phyloP scores from a whole-genome alignment of 2,329 filamentous ascomycete species.

The Pezicula radicicola region DNA sequence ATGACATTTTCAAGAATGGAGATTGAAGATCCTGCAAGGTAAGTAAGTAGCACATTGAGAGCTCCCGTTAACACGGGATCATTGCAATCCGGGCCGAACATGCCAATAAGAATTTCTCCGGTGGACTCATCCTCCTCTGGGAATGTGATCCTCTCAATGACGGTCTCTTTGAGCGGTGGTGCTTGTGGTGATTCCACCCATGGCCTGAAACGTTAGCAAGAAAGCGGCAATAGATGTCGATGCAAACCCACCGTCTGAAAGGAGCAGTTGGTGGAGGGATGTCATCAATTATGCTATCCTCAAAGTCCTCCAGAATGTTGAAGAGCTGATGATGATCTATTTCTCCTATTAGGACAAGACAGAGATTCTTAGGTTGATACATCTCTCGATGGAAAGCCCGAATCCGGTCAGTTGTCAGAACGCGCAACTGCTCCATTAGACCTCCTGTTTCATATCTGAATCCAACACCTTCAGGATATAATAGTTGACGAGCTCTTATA shows the following conservation, averaged over 20 bases:
- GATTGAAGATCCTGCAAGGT: slow-evolving; percentile 89
- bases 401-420: slow-evolving; percentile 84
- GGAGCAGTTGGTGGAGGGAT: slow-evolving; percentile 72
- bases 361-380: slow-evolving; percentile 97
- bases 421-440: slow-evolving; percentile 87
- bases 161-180: slow-evolving; percentile 67
- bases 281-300: slow-evolving; percentile 78
- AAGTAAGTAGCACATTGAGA: slow-evolving; percentile 76
- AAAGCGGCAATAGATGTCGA: neutral
- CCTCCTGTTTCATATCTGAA: slow-evolving; percentile 98
- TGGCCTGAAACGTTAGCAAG: slow-evolving; percentile 42
- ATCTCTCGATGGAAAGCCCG: slow-evolving; percentile 93
- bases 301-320: slow-evolving; percentile 80
- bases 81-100: slow-evolving; percentile 80
- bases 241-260: slow-evolving; percentile 56
- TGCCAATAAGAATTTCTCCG: slow-evolving; percentile 82
- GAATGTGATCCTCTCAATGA: slow-evolving; percentile 80
- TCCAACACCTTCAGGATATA: slow-evolving; percentile 86
- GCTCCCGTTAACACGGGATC: slow-evolving; percentile 68
- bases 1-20: slow-evolving; percentile 88
- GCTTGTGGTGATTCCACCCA: slow-evolving; percentile 88
- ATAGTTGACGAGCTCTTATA: slow-evolving; percentile 69
- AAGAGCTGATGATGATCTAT: slow-evolving; percentile 80
- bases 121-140: slow-evolving; percentile 95
- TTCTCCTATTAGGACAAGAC: slow-evolving; percentile 88